Conservation (phyloP, 2,329 filamentous ascomycete genomes). For the Pseudogymnoascus sp. region DNA sequence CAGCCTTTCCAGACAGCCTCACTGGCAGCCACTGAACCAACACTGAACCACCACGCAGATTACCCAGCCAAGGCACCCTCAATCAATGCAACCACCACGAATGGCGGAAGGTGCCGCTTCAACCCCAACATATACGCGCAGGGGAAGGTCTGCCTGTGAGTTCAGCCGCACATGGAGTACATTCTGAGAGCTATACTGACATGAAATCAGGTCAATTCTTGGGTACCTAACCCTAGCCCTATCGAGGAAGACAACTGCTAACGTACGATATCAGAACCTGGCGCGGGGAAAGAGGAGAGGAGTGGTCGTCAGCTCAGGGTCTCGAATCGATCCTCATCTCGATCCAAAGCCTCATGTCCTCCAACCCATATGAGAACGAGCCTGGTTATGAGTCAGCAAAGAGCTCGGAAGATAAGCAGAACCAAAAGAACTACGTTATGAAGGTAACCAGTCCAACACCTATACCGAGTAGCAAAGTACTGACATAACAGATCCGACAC, state of each 20-base stretch:
- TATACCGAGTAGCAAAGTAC: background rate
- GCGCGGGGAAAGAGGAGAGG: slow-evolving; percentile 80
- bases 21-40: background rate
- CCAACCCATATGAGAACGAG: slow-evolving; percentile 92
- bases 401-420: slow-evolving; percentile 59
- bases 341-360: slow-evolving; percentile 91
- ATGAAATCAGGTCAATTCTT: slow-evolving; percentile 65
- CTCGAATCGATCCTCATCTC: slow-evolving; percentile 90
- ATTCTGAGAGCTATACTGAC: slow-evolving; percentile 17
- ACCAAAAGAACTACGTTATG: slow-evolving; percentile 66
- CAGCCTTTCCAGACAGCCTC: background rate
- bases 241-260: slow-evolving; percentile 11
- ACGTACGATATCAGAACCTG: slow-evolving; percentile 63
- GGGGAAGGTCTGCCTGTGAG: slow-evolving; percentile 87
- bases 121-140: slow-evolving; percentile 93
- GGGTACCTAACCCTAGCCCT: slow-evolving; percentile 48
- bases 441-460: slow-evolving; percentile 51
- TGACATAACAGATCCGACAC: slow-evolving; percentile 64
- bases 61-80: slow-evolving; percentile 66
- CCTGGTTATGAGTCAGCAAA: slow-evolving; percentile 81
- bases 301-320: slow-evolving; percentile 95
- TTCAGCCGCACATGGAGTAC: slow-evolving; percentile 18
- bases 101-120: slow-evolving; percentile 80
- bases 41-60: slow-evolving; percentile 42
- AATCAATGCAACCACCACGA: slow-evolving; percentile 72